Base-by-base conservation (phyloP, 2,329 filamentous ascomycete species). In the Ambrosiella xylebori region DNA sequence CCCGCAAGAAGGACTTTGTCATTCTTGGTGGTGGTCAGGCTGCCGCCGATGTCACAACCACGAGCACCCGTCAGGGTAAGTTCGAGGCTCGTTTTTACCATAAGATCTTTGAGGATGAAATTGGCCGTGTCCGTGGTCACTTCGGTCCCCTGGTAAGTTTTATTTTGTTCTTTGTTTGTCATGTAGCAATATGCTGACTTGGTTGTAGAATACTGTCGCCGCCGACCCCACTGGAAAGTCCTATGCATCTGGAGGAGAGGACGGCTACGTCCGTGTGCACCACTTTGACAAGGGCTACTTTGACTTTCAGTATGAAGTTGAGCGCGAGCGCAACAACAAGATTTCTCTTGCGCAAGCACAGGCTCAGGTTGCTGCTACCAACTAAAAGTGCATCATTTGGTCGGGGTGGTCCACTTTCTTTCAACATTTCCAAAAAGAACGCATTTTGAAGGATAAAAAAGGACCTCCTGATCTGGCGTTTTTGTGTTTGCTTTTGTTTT, bases 11-110 rank as follows among this genome's bases (percentile, higher is more conserved):
- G 76, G 89, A 97, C 69, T 98, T 88, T 69, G 91, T 98, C 64
- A 94, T 98, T 68, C 85, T 98, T 50, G 93, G 93, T 66, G 93
- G 93, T 81, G 93, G 93, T 66, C 93, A 98, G 75, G 93, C 90
- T 63, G 93, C 93, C 69, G 96, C 96, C 88, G 91, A 97, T 69
- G 93, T 98, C 73, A 98, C 93, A 60, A 94, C 88, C 57, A 97
- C 93, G 56, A 85, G 85, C 39, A 84, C 89, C 54, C 82, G 93
- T 64, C 93, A 98, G 78, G 93, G 93, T 74, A 97, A 97, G 76
- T 98, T 98, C 77, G 93, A 98, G 74, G 93, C 93, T 50, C 84
- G 93, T 64, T 98, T 98, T 80, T 98, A 96, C 79, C 93, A 98
- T 84, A 97, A 95, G 80, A 85, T 98, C 71, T 97, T 98, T 71